Evolutionary conservation across 2,329 filamentous ascomycete species (phyloP).

Genomic region (Plectosphaerella plurivora): DNA sequence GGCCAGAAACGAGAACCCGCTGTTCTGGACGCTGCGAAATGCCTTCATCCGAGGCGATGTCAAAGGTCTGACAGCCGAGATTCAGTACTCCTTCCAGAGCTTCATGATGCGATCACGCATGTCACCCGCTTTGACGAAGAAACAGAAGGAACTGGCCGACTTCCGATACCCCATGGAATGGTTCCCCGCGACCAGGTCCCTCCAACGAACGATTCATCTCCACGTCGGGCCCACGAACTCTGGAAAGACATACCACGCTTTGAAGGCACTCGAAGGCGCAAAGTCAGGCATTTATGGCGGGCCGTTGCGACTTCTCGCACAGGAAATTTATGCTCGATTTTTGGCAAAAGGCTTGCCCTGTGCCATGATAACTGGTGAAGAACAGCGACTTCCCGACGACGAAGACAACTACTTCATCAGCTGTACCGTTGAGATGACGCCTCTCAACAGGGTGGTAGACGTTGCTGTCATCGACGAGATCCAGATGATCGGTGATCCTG

Average conservation of each 20-base stretch:
- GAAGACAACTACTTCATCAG: constrained; percentile 61
- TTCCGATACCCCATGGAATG: constrained; percentile 87
- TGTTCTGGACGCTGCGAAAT: constrained; percentile 55
- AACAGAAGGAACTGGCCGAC: constrained; percentile 68
- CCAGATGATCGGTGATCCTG: constrained; percentile 82
- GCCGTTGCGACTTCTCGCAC: constrained; percentile 80
- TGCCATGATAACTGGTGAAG: constrained; percentile 85
- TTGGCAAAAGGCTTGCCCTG: constrained; percentile 72
- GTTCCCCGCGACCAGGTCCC: constrained; percentile 77
- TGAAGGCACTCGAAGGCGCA: constrained; percentile 76
- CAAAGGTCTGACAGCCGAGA: constrained; percentile 45
- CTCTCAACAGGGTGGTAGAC: constrained; percentile 57
- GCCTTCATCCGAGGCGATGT: constrained; percentile 53
- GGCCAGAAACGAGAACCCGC: constrained; percentile 39
- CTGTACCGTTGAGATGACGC: constrained; percentile 90
- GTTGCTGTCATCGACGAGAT: constrained; percentile 98
- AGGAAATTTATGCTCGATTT: constrained; percentile 91
- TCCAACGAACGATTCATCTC: constrained; percentile 81
- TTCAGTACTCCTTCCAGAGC: constrained; percentile 66
- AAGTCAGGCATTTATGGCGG: constrained; percentile 83
- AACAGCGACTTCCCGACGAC: constrained; percentile 65
- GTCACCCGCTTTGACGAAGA: constrained; percentile 48
- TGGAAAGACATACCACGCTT: constrained; percentile 92
- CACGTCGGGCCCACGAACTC: constrained; percentile 98
- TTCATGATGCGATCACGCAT: constrained; percentile 56